Evolutionary conservation across 2,329 filamentous ascomycete genomes (phyloP), one percentile per base, ranked within the genome.

Genomic region (Ophiostoma sp.): DNA sequence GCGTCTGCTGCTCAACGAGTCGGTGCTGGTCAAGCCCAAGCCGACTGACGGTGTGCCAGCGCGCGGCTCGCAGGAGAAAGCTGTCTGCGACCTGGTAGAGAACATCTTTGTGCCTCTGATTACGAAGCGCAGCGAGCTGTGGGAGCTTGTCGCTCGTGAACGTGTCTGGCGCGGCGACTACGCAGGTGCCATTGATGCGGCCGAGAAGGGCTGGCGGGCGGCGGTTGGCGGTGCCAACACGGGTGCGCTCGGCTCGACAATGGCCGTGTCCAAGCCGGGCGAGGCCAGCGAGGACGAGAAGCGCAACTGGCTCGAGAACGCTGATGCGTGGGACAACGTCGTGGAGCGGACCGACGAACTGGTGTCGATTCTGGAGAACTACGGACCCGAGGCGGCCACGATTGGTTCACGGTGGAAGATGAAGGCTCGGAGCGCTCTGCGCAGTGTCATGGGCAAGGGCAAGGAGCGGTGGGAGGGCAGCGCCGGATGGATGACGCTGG

Each of bases 141-240:
- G 95, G 94, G 85, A 87, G 1, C 83, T 97, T 0, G 85, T 97
- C 0, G 87, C 91, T 0, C 89, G 90, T 5, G 84, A 97, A 19
- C 89, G 93, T 4, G 85, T 91, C 17, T 98, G 94, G 90, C 88
- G 90, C 8, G 83, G 88, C 2, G 91, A 93, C 71, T 92, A 91
- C 1, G 82, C 84, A 0, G 90, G 90, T 1, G 93, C 95, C 4
- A 85, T 98, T 1, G 92, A 94, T 6, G 93, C 93, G 1, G 89
- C 95, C 39, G 96, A 98, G 82, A 95, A 95, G 79, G 93, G 92
- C 0, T 99, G 95, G 95, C 88, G 96, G 1, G 90, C 92, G 0
- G 88, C 91, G 0, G 84, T 87, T 0, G 77, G 84, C 76, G 78
- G 75, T 50, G 69, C 50, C 74, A 66, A 55, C 42, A 72, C 17